phyloP scores from a whole-genome alignment of 805 yeast genomes.

The Barnettozyma sucrosica region DNA sequence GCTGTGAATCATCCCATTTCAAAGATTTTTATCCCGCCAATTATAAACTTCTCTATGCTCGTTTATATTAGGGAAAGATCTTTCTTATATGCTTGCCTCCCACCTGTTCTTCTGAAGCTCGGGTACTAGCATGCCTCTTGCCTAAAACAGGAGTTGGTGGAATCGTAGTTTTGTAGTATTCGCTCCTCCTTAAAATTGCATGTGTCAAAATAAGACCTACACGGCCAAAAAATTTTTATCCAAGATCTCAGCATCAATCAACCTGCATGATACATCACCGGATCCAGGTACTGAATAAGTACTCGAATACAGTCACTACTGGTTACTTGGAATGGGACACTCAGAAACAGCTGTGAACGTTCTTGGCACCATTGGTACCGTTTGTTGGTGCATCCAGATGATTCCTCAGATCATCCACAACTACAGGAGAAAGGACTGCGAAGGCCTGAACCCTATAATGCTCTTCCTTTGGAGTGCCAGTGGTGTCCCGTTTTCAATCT shows the following conservation, averaged over 20 bases:
- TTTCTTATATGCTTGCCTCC: too few relatives aligned
- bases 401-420: conserved; percentile 80
- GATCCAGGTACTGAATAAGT: too few relatives aligned
- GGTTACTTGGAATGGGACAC: neutral
- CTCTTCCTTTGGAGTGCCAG: conserved; percentile 68
- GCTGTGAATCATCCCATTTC: too few relatives aligned
- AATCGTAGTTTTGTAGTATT: too few relatives aligned
- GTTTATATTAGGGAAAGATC: neutral
- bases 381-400: conserved; percentile 88
- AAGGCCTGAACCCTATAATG: conserved; percentile 82
- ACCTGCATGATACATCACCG: neutral
- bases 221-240: neutral
- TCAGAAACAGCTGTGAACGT: conserved; percentile 51
- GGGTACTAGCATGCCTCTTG: too few relatives aligned
- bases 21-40: too few relatives aligned
- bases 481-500: conserved; percentile 84
- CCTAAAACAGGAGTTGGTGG: too few relatives aligned
- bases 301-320: too few relatives aligned
- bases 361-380: conserved; percentile 82
- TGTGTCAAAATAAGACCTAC: neutral
- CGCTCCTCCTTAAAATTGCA: neutral
- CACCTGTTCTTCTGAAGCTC: too few relatives aligned
- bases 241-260: neutral
- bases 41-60: neutral
- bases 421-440: conserved; percentile 68